These are phyloP conservation scores for Colletotrichum camelliae DNA, from an alignment of 2,329 filamentous ascomycete species.

Conservation along the genomic window DNA sequence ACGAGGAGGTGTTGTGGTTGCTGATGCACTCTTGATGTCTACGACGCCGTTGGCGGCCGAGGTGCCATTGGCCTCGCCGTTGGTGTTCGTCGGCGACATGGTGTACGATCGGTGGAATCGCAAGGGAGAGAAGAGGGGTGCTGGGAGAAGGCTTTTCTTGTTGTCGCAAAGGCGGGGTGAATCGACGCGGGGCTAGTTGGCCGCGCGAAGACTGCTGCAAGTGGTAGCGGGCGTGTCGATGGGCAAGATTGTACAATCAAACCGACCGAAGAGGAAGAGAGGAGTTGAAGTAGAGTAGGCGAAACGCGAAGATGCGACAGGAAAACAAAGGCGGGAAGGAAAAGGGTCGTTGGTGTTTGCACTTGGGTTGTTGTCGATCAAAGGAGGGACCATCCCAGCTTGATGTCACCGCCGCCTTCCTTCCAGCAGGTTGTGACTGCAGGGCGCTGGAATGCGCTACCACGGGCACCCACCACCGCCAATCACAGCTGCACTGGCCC, in stretches of 20 bases:
- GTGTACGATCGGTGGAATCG: neutral
- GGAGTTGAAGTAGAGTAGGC: neutral
- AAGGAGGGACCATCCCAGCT: slow-evolving; percentile 11
- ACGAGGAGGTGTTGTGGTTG: neutral
- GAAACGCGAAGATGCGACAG: neutral
- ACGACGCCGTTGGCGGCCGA: slow-evolving; percentile 2
- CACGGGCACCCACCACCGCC: neutral
- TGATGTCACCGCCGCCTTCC: neutral
- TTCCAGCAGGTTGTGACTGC: neutral
- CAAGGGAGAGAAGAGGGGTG: too few relatives aligned
- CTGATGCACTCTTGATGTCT: slow-evolving; percentile 15
- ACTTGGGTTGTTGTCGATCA: neutral
- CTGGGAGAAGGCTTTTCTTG: neutral
- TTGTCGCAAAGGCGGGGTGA: neutral
- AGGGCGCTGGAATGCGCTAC: neutral
- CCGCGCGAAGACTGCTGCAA: neutral
- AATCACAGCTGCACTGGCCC: neutral
- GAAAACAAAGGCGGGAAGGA: neutral
- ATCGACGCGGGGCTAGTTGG: neutral
- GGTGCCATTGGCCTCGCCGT: neutral
- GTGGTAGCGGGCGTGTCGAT: neutral
- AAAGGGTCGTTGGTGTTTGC: neutral
- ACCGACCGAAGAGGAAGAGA: neutral
- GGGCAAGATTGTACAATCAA: neutral
- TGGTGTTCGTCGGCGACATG: slow-evolving; percentile 1